Conservation (phyloP, 1,284 basidiomycete genomes). For the Marasmius oreades region DNA sequence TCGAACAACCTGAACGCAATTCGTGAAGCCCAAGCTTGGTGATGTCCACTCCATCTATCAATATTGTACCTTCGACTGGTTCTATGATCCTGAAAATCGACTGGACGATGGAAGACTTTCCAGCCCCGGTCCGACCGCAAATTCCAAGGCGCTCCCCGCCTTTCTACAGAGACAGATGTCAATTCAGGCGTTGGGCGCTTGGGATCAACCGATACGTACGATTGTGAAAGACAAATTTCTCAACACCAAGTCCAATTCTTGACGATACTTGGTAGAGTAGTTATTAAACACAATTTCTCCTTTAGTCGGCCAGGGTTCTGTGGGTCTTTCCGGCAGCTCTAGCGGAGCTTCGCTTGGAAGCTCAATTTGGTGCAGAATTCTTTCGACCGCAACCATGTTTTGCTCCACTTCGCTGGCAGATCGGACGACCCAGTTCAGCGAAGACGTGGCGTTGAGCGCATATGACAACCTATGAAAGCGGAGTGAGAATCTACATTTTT, state of each 20-base stretch:
- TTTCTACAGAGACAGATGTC: constrained; percentile 36
- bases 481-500: constrained; percentile 5
- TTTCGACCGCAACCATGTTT: constrained; percentile 88
- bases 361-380: constrained; percentile 73
- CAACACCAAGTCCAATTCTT: constrained; percentile 77
- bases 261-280: constrained; percentile 82
- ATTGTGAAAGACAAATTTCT: constrained; percentile 69
- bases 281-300: constrained; percentile 80
- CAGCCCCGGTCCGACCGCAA: constrained; percentile 89
- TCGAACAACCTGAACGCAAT: constrained; percentile 73
- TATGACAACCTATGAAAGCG: constrained; percentile 7
- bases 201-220: too few species aligned
- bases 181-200: too few species aligned
- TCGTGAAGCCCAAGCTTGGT: constrained; percentile 82
- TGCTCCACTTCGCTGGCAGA: constrained; percentile 91
- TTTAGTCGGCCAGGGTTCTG: constrained; percentile 67
- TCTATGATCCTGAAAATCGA: constrained; percentile 84
- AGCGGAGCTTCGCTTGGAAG: constrained; percentile 76
- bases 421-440: constrained; percentile 86
- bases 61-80: constrained; percentile 72
- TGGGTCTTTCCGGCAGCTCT: constrained; percentile 63
- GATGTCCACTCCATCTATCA: constrained; percentile 84
- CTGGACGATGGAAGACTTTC: constrained; percentile 75
- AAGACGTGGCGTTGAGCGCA: constrained; percentile 1
- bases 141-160: constrained; percentile 84